phyloP scores from a whole-genome alignment of 176 grass and related monocot genomes.

The Musa itinerans region DNA sequence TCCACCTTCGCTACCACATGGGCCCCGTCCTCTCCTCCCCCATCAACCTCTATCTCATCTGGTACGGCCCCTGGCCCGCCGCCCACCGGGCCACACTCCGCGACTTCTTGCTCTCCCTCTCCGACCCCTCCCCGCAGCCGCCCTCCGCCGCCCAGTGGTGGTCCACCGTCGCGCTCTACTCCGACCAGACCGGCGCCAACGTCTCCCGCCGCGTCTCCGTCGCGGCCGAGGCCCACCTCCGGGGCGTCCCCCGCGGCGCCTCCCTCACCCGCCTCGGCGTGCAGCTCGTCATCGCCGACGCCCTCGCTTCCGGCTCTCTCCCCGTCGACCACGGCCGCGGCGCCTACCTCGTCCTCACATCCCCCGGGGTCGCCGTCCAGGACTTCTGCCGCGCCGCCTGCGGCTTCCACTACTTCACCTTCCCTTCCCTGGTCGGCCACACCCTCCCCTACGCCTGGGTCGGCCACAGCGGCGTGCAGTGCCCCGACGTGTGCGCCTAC shows the following conservation, averaged over 20 bases:
- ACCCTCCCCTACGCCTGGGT: slow-evolving; percentile 91
- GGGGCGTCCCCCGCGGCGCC: slow-evolving; percentile 40
- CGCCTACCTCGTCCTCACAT: slow-evolving; percentile 77
- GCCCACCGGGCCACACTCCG: slow-evolving; percentile 54
- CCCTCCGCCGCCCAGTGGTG: slow-evolving; percentile 75
- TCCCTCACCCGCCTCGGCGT: slow-evolving; percentile 50
- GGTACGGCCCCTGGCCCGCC: slow-evolving; percentile 69
- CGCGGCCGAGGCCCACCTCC: slow-evolving; percentile 51
- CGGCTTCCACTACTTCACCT: slow-evolving; percentile 99
- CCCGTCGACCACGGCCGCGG: slow-evolving; percentile 53
- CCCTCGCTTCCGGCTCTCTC: slow-evolving; percentile 50
- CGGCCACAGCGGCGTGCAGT: slow-evolving; percentile 64
- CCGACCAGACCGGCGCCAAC: slow-evolving; percentile 81
- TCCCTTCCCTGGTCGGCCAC: slow-evolving; percentile 82
- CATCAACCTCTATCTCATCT: slow-evolving; percentile 79
- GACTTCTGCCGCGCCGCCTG: slow-evolving; percentile 78
- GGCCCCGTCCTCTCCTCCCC: slow-evolving; percentile 65
- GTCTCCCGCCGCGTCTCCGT: slow-evolving; percentile 30
- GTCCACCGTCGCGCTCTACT: slow-evolving; percentile 80
- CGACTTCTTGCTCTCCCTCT: slow-evolving; percentile 72
- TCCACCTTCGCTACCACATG: slow-evolving; percentile 69
- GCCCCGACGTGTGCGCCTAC: slow-evolving; percentile 88
- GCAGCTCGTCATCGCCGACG: slow-evolving; percentile 61
- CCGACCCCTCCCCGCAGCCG: slow-evolving; percentile 5
- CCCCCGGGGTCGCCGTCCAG: slow-evolving; percentile 53